phyloP scores from a whole-genome alignment of 2,329 filamentous ascomycete genomes.

The Penicillium decumbens region DNA sequence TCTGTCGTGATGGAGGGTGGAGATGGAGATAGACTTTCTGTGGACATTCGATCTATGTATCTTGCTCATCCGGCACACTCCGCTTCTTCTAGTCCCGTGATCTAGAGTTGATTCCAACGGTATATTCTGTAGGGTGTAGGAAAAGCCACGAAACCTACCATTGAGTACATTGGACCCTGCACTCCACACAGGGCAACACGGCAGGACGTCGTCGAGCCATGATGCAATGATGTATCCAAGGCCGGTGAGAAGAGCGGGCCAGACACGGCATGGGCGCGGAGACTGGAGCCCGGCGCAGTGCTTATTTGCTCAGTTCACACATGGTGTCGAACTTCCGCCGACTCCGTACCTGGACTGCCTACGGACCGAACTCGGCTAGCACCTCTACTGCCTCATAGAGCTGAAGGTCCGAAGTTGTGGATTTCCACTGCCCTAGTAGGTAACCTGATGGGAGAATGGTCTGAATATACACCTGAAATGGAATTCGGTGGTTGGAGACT shows the following conservation, averaged over 20 bases:
- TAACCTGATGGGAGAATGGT: neutral
- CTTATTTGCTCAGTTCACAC: constrained; percentile 9
- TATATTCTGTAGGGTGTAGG: too few species aligned
- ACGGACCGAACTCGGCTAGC: neutral
- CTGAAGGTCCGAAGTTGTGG: neutral
- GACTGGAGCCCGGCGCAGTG: constrained; percentile 11
- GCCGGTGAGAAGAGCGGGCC: constrained; percentile 17
- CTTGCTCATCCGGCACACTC: constrained; percentile 20
- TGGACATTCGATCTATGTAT: constrained; percentile 6
- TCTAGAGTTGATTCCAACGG: too few species aligned
- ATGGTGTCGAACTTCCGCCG: constrained; percentile 4
- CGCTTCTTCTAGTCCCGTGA: constrained; percentile 1
- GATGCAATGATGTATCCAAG: constrained; percentile 1
- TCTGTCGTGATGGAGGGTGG: constrained; percentile 8
- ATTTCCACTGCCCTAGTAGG: neutral
- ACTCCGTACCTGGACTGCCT: constrained; percentile 8
- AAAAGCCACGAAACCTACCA: too few species aligned
- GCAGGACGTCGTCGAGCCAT: neutral
- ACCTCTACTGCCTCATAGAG: neutral
- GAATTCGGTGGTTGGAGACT: neutral
- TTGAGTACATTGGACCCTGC: neutral
- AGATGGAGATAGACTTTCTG: constrained; percentile 11
- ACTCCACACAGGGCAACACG: neutral
- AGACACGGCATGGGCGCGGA: constrained; percentile 19
- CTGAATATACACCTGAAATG: neutral